phyloP scores from a whole-genome alignment of 495 filamentous ascomycete genomes.

The Penicillium ochrochloron region DNA sequence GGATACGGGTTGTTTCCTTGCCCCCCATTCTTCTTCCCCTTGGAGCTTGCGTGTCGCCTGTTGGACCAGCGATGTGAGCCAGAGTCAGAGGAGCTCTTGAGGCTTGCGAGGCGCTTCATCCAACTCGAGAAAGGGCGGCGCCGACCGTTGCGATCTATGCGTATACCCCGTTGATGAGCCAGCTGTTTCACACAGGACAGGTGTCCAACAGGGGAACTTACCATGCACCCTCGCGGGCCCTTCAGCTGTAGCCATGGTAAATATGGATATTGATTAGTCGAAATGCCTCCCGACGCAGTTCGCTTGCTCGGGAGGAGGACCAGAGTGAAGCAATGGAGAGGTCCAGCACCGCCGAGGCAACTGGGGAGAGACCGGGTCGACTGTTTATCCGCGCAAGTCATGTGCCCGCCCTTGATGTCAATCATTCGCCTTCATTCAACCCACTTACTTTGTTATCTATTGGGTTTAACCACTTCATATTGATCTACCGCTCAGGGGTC shows the following conservation, averaged over 20 bases:
- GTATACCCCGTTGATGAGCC: conserved; percentile 26
- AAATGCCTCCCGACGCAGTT: conserved; percentile 15
- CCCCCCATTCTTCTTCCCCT: conserved; percentile 61
- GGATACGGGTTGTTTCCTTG: conserved; percentile 87
- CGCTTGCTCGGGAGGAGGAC: conserved; percentile 16
- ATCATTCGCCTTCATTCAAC: conserved; percentile 16
- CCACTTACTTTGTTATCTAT: conserved; percentile 6
- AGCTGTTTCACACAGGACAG: conserved; percentile 12
- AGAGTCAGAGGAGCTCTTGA: conserved; percentile 67
- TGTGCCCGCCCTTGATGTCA: conserved; percentile 34
- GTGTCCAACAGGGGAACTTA: conserved; percentile 40
- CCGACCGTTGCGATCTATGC: conserved; percentile 66
- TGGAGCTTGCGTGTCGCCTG: conserved; percentile 53
- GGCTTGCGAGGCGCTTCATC: conserved; percentile 91
- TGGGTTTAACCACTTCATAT: background rate
- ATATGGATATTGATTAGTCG: conserved; percentile 9
- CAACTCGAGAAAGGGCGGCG: conserved; percentile 87
- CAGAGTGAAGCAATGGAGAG: conserved; percentile 5
- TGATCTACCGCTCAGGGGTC: background rate
- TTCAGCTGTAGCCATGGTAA: conserved; percentile 70
- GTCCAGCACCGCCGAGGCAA: conserved; percentile 23
- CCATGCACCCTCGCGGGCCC: conserved; percentile 66
- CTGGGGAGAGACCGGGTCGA: conserved; percentile 23
- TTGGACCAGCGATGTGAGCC: conserved; percentile 51
- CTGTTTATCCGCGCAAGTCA: conserved; percentile 39